These are phyloP conservation scores for Blastobotrys robertii DNA, from an alignment of 805 yeast genomes.

Conservation along the genomic window DNA sequence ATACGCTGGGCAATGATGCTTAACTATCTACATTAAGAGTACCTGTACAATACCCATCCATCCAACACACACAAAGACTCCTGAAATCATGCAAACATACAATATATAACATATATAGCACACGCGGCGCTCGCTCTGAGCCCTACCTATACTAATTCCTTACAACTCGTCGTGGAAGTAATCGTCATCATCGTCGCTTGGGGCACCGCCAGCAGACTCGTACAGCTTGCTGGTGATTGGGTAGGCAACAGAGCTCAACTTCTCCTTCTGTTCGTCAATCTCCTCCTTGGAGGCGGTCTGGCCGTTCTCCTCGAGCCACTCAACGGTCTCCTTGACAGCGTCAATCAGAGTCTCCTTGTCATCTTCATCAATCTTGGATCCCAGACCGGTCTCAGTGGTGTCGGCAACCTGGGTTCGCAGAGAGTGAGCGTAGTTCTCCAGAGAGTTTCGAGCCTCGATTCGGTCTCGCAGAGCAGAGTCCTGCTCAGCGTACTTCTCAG, in stretches of 20 bases:
- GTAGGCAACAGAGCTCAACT: constrained; percentile 70
- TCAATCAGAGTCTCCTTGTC: constrained; percentile 84
- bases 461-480: constrained; percentile 75
- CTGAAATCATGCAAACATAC: neutral
- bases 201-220: constrained; percentile 43
- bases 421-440: constrained; percentile 82
- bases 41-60: neutral
- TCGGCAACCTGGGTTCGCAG: constrained; percentile 60
- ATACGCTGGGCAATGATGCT: constrained; percentile 29
- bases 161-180: constrained; percentile 58
- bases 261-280: constrained; percentile 81
- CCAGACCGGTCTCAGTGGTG: constrained; percentile 47
- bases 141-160: constrained; percentile 2
- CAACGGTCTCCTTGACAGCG: constrained; percentile 77
- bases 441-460: constrained; percentile 78
- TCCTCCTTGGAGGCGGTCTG: constrained; percentile 88
- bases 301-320: constrained; percentile 79
- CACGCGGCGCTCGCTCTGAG: neutral
- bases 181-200: constrained; percentile 42
- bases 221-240: constrained; percentile 89
- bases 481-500: constrained; percentile 88
- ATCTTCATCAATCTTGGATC: constrained; percentile 74
- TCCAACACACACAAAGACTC: neutral
- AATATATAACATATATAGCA: neutral
- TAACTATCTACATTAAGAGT: neutral